Conservation (phyloP, 1,284 basidiomycete species). For the Papiliotrema nemorosa region DNA sequence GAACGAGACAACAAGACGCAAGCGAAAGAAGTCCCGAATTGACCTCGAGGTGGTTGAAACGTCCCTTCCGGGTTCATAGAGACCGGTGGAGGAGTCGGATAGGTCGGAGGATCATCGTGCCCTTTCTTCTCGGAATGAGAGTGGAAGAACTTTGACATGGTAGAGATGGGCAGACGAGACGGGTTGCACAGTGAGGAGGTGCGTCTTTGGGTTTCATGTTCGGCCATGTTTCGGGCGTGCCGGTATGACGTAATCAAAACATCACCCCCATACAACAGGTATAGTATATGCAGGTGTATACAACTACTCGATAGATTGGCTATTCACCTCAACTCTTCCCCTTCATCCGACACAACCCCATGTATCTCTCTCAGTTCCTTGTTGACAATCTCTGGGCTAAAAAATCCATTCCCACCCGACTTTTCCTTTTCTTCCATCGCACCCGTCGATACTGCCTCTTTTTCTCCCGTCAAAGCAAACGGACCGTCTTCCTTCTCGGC, state of each 20-base stretch:
- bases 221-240: too few relatives aligned
- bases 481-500: conserved; percentile 35
- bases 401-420: conserved; percentile 10
- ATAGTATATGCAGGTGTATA: too few relatives aligned
- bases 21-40: conserved; percentile 12
- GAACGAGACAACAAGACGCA: conserved; percentile 23
- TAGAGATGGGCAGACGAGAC: too few relatives aligned
- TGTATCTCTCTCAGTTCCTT: conserved; percentile 11
- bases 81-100: neutral
- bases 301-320: too few relatives aligned
- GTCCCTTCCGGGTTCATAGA: neutral
- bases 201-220: too few relatives aligned
- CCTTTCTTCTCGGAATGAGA: neutral
- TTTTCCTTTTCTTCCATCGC: conserved; percentile 1
- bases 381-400: conserved; percentile 13
- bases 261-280: too few relatives aligned
- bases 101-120: neutral
- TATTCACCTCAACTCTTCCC: neutral
- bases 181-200: too few relatives aligned
- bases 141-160: neutral
- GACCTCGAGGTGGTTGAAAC: neutral
- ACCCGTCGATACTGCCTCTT: conserved; percentile 4
- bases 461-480: neutral
- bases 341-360: neutral
- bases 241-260: too few relatives aligned